These are phyloP conservation scores for Penicillium sumatraense DNA, from an alignment of 2,329 filamentous ascomycete genomes.

Conservation along the genomic window DNA sequence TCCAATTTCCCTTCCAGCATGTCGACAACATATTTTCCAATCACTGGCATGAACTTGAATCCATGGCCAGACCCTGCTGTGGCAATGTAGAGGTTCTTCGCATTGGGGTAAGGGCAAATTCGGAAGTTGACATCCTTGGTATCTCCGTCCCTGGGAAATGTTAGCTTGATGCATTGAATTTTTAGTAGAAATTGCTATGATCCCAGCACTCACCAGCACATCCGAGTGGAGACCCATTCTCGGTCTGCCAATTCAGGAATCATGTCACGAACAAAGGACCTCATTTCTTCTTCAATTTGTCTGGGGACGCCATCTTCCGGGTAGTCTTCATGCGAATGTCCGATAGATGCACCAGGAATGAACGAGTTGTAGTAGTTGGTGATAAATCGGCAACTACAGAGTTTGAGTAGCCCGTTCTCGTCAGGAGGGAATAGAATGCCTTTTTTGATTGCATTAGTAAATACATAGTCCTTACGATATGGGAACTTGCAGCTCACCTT, in stretches of 20 bases:
- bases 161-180: background rate
- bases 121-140: conserved; percentile 1
- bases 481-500: background rate
- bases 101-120: background rate
- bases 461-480: background rate
- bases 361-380: background rate
- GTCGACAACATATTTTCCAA: background rate
- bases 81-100: conserved; percentile 1
- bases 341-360: background rate
- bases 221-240: conserved; percentile 1
- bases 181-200: background rate
- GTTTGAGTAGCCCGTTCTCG: background rate
- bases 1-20: conserved; percentile 1
- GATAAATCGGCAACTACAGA: background rate
- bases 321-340: background rate
- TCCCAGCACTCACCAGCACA: background rate
- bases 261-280: background rate
- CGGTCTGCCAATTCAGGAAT: background rate
- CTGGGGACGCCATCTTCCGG: background rate
- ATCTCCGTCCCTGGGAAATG: background rate
- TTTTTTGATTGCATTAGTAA: background rate
- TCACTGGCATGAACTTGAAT: background rate
- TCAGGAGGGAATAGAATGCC: conserved; percentile 3
- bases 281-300: conserved; percentile 1
- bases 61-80: background rate